Evolutionary conservation across 768 basidiomycete genomes (phyloP), one percentile per base, ranked within the genome.

Genomic region (Xerocomellus amylosporus): DNA sequence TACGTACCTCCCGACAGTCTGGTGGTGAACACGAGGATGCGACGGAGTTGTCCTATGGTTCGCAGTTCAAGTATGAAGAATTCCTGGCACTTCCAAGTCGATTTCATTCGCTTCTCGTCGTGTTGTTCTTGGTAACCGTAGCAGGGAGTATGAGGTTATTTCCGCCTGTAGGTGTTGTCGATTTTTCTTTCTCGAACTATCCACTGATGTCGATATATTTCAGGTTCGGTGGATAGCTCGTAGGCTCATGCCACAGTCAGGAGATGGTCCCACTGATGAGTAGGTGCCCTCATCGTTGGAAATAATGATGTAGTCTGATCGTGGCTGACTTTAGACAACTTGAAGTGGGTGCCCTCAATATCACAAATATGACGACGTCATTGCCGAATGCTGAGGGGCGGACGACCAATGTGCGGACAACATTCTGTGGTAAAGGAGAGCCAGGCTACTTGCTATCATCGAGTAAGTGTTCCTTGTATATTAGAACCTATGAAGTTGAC

Each of bases 1-100:
- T 69, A 14, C 30, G 31, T 9, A 26, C 53, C 6, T 46, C 54
- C 47, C 15, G 13, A 38, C 65, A 43, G 57, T 66, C 52, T 58
- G 67, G 8, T 13, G 45, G 19, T 31, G 48, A 51, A 58, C 55
- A 51, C 34, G 49, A 62, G 54, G 51, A 68, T 12, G 41, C 61
- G 24, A 49, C 58, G 39, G 57, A 51, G 33, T 53, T 65, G 2
- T 46, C 69, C 14, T 94, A 95, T 63, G 94, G 90, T 6, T 74
- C 82, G 0, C 64, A 79, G 3, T 93, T 97, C 75, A 74, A 73
- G 42, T 96, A 94, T 67, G 83, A 85, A 47, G 93, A 95, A 68
- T 87, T 88, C 53, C 19, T 80, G 58, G 73, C 70, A 4, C 75
- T 72, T 46, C 65, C 71, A 5, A 75, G 73, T 33, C 67, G 64